A percentile compares a stretch with the other conserved stretches of the same genome.
These are phyloP conservation scores for Phytophthora rubi DNA, from an alignment of 352 stramenopile species.

Conservation along the genomic window DNA sequence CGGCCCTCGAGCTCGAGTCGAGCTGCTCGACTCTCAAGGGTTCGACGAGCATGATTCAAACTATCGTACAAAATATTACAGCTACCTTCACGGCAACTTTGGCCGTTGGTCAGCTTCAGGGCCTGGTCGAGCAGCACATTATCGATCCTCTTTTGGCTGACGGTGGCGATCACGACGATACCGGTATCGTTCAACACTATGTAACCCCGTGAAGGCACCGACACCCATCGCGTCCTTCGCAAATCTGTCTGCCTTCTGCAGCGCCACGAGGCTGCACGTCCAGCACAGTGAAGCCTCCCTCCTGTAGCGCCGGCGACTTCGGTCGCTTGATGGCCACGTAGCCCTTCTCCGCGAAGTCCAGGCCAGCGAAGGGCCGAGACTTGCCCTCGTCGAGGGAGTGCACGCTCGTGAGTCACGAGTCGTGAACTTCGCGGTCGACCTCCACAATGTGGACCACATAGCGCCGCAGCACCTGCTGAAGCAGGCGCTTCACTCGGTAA, in stretches of 20 bases:
- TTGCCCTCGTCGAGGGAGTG: slow-evolving; percentile 32
- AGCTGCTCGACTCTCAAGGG: too few species aligned
- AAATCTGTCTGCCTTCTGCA: slow-evolving; percentile 25
- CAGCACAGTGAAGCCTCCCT: slow-evolving; percentile 27
- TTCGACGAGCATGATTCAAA: too few species aligned
- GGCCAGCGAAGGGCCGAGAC: slow-evolving; percentile 19
- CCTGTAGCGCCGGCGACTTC: slow-evolving; percentile 5
- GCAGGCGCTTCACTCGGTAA: slow-evolving; percentile 45
- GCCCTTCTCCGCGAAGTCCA: slow-evolving; percentile 37
- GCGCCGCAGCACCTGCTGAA: slow-evolving; percentile 44
- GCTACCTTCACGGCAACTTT: background rate
- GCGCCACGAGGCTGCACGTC: slow-evolving; percentile 36
- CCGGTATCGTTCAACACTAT: slow-evolving; percentile 29
- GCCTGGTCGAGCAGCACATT: slow-evolving; percentile 42
- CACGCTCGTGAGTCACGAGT: slow-evolving; percentile 4
- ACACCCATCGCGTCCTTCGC: slow-evolving; percentile 18
- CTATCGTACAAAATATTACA: background rate
- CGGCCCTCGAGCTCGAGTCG: too few species aligned
- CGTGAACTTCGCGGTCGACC: slow-evolving; percentile 20
- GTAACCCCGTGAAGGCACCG: slow-evolving; percentile 26
- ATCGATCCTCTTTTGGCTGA: slow-evolving; percentile 52
- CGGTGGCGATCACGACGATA: slow-evolving; percentile 40
- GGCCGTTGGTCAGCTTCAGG: slow-evolving; percentile 1
- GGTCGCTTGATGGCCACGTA: slow-evolving; percentile 36
- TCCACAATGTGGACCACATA: slow-evolving; percentile 7